Evolutionary conservation across 192 early-diverging fungal genomes (phyloP), one percentile per base, ranked within the genome.

Genomic region (Funneliformis geosporum): DNA sequence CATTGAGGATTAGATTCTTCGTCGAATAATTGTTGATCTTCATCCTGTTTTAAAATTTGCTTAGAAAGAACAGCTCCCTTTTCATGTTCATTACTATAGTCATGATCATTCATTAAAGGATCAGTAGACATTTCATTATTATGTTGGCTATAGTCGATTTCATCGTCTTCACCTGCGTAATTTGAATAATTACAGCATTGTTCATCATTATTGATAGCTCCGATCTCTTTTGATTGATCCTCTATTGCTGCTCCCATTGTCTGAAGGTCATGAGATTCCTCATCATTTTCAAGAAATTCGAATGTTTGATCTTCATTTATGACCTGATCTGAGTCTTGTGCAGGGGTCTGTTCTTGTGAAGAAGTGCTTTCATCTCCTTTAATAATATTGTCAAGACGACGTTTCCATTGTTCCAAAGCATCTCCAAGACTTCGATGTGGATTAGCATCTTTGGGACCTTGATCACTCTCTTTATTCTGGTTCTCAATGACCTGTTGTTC

Each of bases 321-420:
- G 65, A 91, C 79, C 68, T 90, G 85, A n/a, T 87, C 80, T 55
- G 89, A 80, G 9, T 86, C 82, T 47, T 85, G 80, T 55, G 83
- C 44, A 14, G 80, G 76, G 7, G 82, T 85, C 40, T 84, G 67
- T 33, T 87, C 82, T 65, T 83, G 71, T 5, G 78, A 42, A 21
- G 76, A 70, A 23, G 75, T 50, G 4, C 73, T 70, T 38, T 81
- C 79, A 16, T 80, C 70, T 55, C 62, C 80, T 60, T 88, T 79
- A 21, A 91, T 83, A 38, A 96, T 82, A 80, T 92, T 86, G 68
- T 94, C 87, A 28, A 99, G 84, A 23, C 96, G 89, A 38, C 94
- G 91, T 83, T 92, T 93, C 97, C 97, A 99, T 81, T 94, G 94
- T 83, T 97, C 93, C 69, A 96, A 85, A 18, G 96, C 96, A 81